Conservation (phyloP, 1,284 basidiomycete genomes). For the Cystobasidiaceae sp. region DNA sequence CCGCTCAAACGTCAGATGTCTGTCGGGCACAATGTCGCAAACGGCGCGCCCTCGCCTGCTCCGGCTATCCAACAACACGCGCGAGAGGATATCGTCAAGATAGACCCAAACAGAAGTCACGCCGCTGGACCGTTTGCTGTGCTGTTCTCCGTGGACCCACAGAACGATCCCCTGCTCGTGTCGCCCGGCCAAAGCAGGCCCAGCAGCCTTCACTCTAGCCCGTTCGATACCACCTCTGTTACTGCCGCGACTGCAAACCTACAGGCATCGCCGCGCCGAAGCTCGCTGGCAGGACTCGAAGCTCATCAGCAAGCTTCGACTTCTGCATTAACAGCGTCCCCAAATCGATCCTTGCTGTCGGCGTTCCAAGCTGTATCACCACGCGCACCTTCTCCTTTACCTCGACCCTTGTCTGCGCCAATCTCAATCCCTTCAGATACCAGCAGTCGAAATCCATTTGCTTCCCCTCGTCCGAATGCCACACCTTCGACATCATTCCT, state of each 20-base stretch:
- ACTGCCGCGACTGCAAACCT: neutral
- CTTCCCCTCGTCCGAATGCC: neutral
- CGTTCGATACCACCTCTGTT: neutral
- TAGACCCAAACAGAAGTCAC: neutral
- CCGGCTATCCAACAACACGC: neutral
- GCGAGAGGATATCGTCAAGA: neutral
- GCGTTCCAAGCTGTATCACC: constrained; percentile 25
- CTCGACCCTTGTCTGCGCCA: neutral
- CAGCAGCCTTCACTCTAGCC: neutral
- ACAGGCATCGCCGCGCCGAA: neutral
- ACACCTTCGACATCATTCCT: neutral
- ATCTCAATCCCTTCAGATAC: neutral
- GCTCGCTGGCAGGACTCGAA: neutral
- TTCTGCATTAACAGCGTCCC: neutral
- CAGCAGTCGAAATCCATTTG: neutral
- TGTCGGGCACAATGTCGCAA: neutral
- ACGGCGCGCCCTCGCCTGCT: neutral
- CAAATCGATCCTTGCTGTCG: constrained; percentile 9
- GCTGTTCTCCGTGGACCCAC: constrained; percentile 5
- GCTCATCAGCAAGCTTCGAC: neutral
- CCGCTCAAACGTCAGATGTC: constrained; percentile 17
- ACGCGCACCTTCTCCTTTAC: neutral
- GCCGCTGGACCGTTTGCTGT: constrained; percentile 12
- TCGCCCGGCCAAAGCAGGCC: neutral
- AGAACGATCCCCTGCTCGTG: neutral